Conservation (phyloP, 2,329 filamentous ascomycete genomes). For the Arachnomyces sp. region DNA sequence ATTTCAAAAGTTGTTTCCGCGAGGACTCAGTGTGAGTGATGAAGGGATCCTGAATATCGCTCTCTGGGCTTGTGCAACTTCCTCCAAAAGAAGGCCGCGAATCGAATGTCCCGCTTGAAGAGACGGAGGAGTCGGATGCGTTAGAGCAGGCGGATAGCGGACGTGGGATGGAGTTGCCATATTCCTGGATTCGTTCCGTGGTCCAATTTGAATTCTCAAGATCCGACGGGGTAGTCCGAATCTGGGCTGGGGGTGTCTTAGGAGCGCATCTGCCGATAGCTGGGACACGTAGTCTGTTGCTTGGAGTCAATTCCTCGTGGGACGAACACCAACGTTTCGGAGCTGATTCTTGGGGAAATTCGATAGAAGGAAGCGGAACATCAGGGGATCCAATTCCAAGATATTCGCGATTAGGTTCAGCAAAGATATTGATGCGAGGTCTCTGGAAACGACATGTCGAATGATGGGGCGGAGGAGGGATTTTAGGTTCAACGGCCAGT, state of each 20-base stretch:
- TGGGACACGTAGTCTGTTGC: slow-evolving; percentile 32
- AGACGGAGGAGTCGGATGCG: slow-evolving; percentile 54
- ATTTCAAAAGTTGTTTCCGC: slow-evolving; percentile 30
- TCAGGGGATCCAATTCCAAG: slow-evolving; percentile 28
- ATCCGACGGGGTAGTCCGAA: slow-evolving; percentile 30
- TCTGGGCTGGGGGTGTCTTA: slow-evolving; percentile 39
- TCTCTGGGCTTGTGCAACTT: slow-evolving; percentile 54
- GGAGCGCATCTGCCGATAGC: slow-evolving; percentile 29
- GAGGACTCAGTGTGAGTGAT: slow-evolving; percentile 32
- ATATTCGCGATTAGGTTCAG: slow-evolving; percentile 23
- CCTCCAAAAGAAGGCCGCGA: slow-evolving; percentile 51
- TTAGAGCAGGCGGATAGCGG: slow-evolving; percentile 51
- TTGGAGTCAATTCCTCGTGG: slow-evolving; percentile 18
- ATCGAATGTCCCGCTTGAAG: slow-evolving; percentile 49
- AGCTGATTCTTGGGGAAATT: slow-evolving; percentile 21
- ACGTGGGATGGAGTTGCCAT: slow-evolving; percentile 42
- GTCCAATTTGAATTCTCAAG: slow-evolving; percentile 24
- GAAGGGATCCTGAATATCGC: slow-evolving; percentile 51
- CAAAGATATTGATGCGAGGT: slow-evolving; percentile 31
- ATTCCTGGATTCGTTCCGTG: slow-evolving; percentile 22
- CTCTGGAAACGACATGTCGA: slow-evolving; percentile 34
- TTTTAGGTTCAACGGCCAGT: slow-evolving; percentile 28
- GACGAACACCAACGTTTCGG: slow-evolving; percentile 5
- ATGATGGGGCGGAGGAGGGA: slow-evolving; percentile 38
- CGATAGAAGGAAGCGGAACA: slow-evolving; percentile 36